A percentile compares a stretch with the other conserved stretches of the same genome.
Conservation (phyloP, 768 basidiomycete species). For the Tubosaeta sp. region DNA sequence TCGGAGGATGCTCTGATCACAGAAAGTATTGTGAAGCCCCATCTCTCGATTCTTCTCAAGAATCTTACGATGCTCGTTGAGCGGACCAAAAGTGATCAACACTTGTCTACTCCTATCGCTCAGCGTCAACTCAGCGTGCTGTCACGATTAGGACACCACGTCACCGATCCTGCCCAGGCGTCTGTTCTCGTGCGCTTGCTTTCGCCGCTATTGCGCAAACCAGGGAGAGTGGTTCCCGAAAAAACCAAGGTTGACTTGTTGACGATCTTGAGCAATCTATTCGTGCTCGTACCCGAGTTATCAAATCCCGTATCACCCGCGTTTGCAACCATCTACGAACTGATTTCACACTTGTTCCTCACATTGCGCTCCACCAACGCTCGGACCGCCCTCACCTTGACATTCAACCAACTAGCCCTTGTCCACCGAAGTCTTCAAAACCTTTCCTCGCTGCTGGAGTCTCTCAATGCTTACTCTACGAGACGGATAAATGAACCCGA, state of each 20-base stretch:
- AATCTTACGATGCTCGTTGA: conserved; percentile 70
- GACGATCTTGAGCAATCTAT: conserved; percentile 59
- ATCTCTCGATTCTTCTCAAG: conserved; percentile 64
- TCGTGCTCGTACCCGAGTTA: conserved; percentile 65
- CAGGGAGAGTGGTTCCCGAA: conserved; percentile 74
- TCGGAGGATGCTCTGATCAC: conserved; percentile 46
- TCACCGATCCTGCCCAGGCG: conserved; percentile 67
- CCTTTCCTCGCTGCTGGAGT: conserved; percentile 54
- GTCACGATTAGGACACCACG: conserved; percentile 72
- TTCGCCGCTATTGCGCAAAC: conserved; percentile 73
- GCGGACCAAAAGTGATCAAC: conserved; percentile 46
- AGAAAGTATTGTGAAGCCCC: conserved; percentile 58
- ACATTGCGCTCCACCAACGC: conserved; percentile 66
- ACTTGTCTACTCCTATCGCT: conserved; percentile 58
- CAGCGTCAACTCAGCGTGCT: conserved; percentile 82
- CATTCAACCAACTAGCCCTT: conserved; percentile 52
- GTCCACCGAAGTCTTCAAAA: conserved; percentile 38
- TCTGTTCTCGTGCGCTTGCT: conserved; percentile 68
- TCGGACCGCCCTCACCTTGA: conserved; percentile 62
- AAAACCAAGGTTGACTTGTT: conserved; percentile 82
- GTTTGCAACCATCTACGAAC: conserved; percentile 52
- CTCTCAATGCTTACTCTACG: conserved; percentile 81
- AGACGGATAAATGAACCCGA: conserved; percentile 89
- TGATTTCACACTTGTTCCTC: conserved; percentile 78
- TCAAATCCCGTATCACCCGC: conserved; percentile 38